A percentile compares a stretch with the other conserved stretches of the same genome.
Conservation (phyloP, 768 basidiomycete genomes). For the Naematelia encephala region DNA sequence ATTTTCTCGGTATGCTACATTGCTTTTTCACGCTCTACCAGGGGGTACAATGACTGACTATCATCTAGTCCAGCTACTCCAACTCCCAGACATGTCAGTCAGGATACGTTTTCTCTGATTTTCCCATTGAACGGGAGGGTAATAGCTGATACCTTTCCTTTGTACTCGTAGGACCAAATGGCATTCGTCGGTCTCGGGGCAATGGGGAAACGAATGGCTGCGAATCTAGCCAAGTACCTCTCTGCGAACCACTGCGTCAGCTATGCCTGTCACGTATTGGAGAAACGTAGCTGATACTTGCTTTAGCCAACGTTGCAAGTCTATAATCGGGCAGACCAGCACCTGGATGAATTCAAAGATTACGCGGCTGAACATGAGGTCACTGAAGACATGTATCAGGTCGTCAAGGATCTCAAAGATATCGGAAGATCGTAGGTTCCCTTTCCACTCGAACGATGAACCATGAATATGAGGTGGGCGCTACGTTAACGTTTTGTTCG, state of each 20-base stretch:
- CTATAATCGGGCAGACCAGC: conserved; percentile 65
- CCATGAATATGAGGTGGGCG: too few relatives aligned
- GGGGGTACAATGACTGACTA: not conserved
- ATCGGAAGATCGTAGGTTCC: conserved; percentile 56
- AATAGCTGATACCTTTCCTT: too few relatives aligned
- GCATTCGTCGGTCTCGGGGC: conserved; percentile 55
- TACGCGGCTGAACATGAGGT: conserved; percentile 61
- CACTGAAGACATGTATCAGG: conserved; percentile 57
- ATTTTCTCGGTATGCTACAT: not conserved
- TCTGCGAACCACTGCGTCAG: conserved; percentile 11
- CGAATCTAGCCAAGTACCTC: conserved; percentile 65
- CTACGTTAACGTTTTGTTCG: not conserved
- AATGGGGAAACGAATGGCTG: conserved; percentile 74
- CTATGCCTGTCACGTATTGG: not conserved
- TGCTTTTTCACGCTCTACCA: not conserved
- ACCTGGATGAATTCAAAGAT: conserved; percentile 55
- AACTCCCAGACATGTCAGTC: not conserved
- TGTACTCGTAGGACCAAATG: conserved; percentile 49
- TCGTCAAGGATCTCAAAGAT: conserved; percentile 61
- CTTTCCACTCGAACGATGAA: not conserved
- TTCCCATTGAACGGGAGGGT: too few relatives aligned
- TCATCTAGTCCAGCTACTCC: not conserved
- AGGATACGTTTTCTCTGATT: not conserved
- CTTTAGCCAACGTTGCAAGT: conserved; percentile 61
- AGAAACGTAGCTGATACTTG: conserved; percentile 41